Base-by-base conservation (phyloP, 805 yeast species). In the Hanseniaspora lindneri region DNA sequence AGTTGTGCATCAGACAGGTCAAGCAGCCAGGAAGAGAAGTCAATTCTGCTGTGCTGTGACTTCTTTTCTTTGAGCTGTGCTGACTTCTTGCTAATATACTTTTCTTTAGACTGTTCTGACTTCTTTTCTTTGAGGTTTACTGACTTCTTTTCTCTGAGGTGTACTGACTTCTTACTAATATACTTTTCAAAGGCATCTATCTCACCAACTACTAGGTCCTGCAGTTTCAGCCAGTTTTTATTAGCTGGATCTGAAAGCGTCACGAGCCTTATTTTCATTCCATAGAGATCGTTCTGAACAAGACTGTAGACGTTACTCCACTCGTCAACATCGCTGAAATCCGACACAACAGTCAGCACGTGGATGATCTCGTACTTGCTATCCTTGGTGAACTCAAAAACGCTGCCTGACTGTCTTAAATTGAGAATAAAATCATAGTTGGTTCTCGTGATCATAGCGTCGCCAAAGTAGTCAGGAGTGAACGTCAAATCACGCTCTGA, bases 271-370 rank as follows among this genome's bases (percentile, higher is more conserved):
- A 74, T 53, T 51, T 70, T 75, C 1, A 72, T 53, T 14, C 69
- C 66, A 14, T 57, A 52, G 21, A 55, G 55, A 16, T 62, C 54
- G 27, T 41, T 55, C 41, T 55, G 61, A 44, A 46, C 58, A 52
- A 55, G 47, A 41, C 34, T 60, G 53, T 29, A 72, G 9, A 81
- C 56, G 57, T 80, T 84, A 4, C 62, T 52, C 25, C 72, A 54
- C 7, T 73, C 64, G 4, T 57, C 39, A 2, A 54, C 27, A 2
- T 67, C 56, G 24, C 66, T 62, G 50, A 80, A 71, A 55, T 79
- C 75, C 32, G 84, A 92, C 46, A 78, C 67, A 10, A 82, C 54
- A 62, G 85, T 77, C 8, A 79, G 39, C 1, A 70, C 65, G 14
- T 60, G 66, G 37, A 59, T 25, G 39, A 55, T n/a, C 19, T 62